Base-by-base conservation (phyloP, 1,139 yeast genomes). In the Martiniozyma asiatica region DNA sequence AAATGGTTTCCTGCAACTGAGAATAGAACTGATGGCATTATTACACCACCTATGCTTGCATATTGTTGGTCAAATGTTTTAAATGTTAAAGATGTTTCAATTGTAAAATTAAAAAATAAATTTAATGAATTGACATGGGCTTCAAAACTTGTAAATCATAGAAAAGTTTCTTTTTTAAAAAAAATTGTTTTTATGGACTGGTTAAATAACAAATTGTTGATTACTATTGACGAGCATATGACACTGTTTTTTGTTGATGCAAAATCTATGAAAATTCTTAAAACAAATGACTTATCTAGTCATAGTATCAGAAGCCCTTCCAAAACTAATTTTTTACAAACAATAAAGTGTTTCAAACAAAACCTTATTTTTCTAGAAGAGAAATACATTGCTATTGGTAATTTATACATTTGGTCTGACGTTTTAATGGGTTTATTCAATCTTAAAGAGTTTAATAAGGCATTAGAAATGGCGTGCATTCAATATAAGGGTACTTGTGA, bases 401-500 rank as follows among this genome's bases (percentile, higher is more conserved):
- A 72, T 11, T 53, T 73, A 10, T 59, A 73, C 5, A 74, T 68
- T 41, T 82, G 94, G 94, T 84, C 85, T 0, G 92, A 80, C 43
- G 57, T 67, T 14, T 48, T 75, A 11, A 55, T 63, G 34, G 63
- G 57, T 10, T 50, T 70, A 10, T 56, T 81, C 38, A 57, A 68
- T 8, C 42, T 51, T 5, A 68, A 67, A 1, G 54, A 64, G 21
- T 77, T 73, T 35, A 52, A 65, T 9, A 56, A 54, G 2, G 89
- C 92, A 0, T 59, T 81, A 17, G 52, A 58, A 5, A 55, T 65
- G 8, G 77, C 80, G 0, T 59, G 68, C 29, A 55, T 55, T 10
- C 78, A 67, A 47, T 81, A 71, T 43, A 46, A 49, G 5, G 68
- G 76, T 15, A 53, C 56, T 2, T 67, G 69, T 14, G 70, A 68